Conservation (phyloP, 495 filamentous ascomycete species). For the Lophiostoma macrostomum region DNA sequence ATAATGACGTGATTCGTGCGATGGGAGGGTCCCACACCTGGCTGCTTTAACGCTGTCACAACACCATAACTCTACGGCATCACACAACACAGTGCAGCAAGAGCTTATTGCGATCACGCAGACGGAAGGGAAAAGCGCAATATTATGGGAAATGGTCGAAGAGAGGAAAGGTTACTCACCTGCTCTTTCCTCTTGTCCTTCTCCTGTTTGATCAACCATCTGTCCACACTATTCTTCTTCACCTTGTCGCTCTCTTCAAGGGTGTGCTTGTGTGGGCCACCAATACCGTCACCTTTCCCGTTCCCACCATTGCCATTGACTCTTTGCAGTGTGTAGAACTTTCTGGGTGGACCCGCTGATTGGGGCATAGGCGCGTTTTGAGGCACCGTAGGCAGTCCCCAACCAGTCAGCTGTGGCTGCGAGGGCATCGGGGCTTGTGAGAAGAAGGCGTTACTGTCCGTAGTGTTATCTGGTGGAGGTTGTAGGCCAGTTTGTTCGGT, state of each 20-base stretch:
- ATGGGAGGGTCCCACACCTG: neutral
- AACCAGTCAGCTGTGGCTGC: constrained; percentile 5
- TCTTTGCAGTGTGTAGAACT: constrained; percentile 49
- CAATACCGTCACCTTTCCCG: constrained; percentile 65
- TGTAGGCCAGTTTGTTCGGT: constrained; percentile 28
- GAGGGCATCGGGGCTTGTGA: constrained; percentile 4
- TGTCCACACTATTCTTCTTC: constrained; percentile 78
- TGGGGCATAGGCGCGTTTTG: constrained; percentile 4
- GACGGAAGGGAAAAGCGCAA: no score
- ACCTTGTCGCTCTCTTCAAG: constrained; percentile 78
- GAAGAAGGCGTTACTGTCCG: constrained; percentile 14
- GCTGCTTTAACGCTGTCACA: neutral
- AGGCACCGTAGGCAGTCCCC: constrained; percentile 17
- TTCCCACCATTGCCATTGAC: constrained; percentile 76
- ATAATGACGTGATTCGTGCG: constrained; percentile 19
- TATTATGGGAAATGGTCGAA: neutral
- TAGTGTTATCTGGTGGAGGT: constrained; percentile 9
- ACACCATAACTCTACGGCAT: neutral
- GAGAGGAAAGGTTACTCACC: constrained; percentile 49
- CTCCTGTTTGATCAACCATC: constrained; percentile 62
- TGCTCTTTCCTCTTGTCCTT: constrained; percentile 65
- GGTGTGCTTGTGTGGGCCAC: constrained; percentile 68
- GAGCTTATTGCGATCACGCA: no score
- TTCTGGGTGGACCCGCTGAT: constrained; percentile 28
- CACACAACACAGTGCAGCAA: no score